Conservation (phyloP, 225 moss, liverwort and hornwort species). For the Asterella californica region DNA sequence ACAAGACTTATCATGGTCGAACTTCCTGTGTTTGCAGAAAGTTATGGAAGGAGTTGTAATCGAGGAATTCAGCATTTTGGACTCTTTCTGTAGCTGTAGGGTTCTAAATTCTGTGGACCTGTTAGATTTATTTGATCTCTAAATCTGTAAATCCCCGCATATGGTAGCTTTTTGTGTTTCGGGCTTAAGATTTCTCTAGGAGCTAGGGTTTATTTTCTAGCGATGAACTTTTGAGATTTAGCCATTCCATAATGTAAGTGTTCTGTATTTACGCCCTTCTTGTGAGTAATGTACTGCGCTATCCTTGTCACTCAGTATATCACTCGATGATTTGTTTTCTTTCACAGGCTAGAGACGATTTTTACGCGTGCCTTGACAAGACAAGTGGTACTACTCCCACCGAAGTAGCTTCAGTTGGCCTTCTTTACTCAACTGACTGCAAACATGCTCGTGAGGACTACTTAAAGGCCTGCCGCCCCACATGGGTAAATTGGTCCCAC, state of each 20-base stretch:
- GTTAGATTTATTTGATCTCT: too few species aligned
- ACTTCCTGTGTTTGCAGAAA: too few species aligned
- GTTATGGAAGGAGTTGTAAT: too few species aligned
- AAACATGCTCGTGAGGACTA: constrained; percentile 64
- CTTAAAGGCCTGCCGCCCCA: constrained; percentile 62
- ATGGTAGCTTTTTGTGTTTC: background rate
- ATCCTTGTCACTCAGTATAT: background rate
- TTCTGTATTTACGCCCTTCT: background rate
- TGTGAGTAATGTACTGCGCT: background rate
- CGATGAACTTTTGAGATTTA: background rate
- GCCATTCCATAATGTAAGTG: background rate
- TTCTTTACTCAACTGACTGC: constrained; percentile 73
- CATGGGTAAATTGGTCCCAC: constrained; percentile 52
- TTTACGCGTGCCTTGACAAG: constrained; percentile 65
- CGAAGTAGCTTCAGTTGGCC: constrained; percentile 75
- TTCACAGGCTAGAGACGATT: constrained; percentile 67
- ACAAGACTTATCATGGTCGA: too few species aligned
- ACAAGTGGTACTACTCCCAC: constrained; percentile 66
- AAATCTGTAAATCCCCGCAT: too few species aligned
- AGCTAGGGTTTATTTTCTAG: background rate
- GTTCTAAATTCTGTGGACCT: too few species aligned
- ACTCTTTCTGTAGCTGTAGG: background rate
- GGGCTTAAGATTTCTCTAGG: background rate
- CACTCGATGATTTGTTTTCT: background rate
- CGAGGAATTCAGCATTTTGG: background rate